Evolutionary conservation across 495 filamentous ascomycete species (phyloP), one percentile per base, ranked within the genome.

Genomic region (Neurospora tetrasperma): DNA sequence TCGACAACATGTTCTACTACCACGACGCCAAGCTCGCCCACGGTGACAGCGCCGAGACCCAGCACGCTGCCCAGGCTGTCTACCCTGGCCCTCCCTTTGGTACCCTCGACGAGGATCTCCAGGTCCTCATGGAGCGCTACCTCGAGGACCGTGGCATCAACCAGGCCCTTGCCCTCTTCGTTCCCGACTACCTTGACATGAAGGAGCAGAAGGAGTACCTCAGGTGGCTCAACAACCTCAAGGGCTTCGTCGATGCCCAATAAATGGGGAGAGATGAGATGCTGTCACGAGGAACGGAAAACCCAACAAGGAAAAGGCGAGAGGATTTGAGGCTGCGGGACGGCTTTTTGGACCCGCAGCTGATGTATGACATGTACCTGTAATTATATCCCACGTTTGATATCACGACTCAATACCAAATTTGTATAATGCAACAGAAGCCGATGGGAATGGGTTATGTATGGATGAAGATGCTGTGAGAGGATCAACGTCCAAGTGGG

Each of bases 161-260:
- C 79, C 90, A 92, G 73, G 88, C 90, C 74, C 86, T 99, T 78
- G 94, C 94, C 72, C 83, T 93, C 74, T 97, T 97, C 83, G 89
- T 97, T 70, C 94, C 94, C 70, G 95, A 98, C 80, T 99, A 97
- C 84, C 95, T 98, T 79, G 93, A 98, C 82, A 90, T 92, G 83
- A 99, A 99, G 90, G 96, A 99, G 89, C 95, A 99, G 89, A 93
- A 90, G 87, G 96, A 99, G 87, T 99, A 99, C 83, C 80, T 95
- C 54, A 84, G 85, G 73, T 99, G 96, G 96, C 85, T 99, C 80
- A 89, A 90, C 76, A 94, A 90, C 77, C 88, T 95, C 84, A 94
- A 92, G 88, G 82, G 80, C 70, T 95, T 95, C 77, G 82, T 94
- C 74, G 86, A 88, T 78, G 90, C 90, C 74, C 92, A 89, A 85